These are phyloP conservation scores for Cladosporium sp. DNA, from an alignment of 2,329 filamentous ascomycete species.

Conservation along the genomic window DNA sequence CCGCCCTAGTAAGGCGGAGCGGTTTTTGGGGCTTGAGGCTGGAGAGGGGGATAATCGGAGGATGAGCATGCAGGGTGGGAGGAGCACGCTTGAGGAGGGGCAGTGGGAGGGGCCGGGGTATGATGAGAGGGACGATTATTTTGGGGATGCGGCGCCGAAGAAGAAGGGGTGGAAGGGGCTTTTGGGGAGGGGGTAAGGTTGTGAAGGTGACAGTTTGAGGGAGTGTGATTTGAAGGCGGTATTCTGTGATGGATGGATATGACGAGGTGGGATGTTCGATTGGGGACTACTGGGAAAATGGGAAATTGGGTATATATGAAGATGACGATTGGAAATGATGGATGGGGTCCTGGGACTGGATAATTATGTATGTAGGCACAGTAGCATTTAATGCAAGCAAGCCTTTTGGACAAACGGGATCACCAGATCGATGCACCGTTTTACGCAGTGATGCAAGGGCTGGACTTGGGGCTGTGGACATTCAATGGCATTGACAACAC, in stretches of 20 bases:
- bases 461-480: no score
- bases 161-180: conserved; percentile 34
- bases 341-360: neutral
- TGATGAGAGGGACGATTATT: conserved; percentile 32
- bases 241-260: neutral
- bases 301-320: neutral
- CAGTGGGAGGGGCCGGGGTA: conserved; percentile 21
- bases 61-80: conserved; percentile 22
- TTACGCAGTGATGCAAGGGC: no score
- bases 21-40: conserved; percentile 36
- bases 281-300: no score
- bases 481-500: no score
- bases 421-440: no score
- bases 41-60: conserved; percentile 23
- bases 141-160: conserved; percentile 12
- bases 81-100: conserved; percentile 23
- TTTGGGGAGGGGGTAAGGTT: conserved; percentile 1
- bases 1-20: conserved; percentile 36
- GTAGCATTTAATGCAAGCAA: neutral
- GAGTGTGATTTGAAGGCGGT: no score
- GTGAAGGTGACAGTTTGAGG: neutral
- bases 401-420: neutral
- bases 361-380: neutral
- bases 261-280: neutral
- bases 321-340: neutral